Base-by-base conservation (phyloP, 805 yeast genomes). In the Tetrapisispora fleetii region DNA sequence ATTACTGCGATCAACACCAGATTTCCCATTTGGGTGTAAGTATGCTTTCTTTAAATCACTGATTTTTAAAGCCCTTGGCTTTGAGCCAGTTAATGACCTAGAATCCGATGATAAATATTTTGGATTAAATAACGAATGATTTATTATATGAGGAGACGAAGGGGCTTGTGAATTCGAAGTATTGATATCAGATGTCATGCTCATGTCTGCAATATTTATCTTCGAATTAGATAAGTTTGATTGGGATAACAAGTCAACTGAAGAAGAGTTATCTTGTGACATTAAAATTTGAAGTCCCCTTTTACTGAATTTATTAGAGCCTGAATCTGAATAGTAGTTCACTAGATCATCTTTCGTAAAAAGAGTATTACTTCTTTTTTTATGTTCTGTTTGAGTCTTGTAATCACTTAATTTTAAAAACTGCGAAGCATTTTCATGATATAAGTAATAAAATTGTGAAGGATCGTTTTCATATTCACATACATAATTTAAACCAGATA, bases 291-390 rank as follows among this genome's bases (percentile, higher is more conserved):
- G 57, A 17, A 55, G 50, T 6, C 68, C 70, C 40, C 56, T 62
- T 18, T 54, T 49, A 37, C 64, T 58, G 46, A 56, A 65, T 48
- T 56, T 57, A 42, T 62, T 63, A 16, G 63, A 52, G 1, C 60
- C 64, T 17, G 51, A 45, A 49, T 65, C 67, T 1, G 65, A 59
- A 47, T 66, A 66, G 47, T 52, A 66, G 40, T 62, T 62, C 30
- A 64, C 37, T 27, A 66, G 45, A 48, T 65, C 68, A 13, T 57
- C 62, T 22, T 50, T 59, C 5, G 59, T 45, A 48, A 66, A 65
- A 9, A 55, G 37, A 2, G 47, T 39, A 4, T 48, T 39, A 22
- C 46, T 50, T 24, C 54, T 52, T 24, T 44, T 50, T 41, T 57
- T 63, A 39, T 45, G 53, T 21, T 57, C 45, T 16, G 56, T 50